Conservation (phyloP, 2,329 filamentous ascomycete species). For the Trichoderma harzianum region DNA sequence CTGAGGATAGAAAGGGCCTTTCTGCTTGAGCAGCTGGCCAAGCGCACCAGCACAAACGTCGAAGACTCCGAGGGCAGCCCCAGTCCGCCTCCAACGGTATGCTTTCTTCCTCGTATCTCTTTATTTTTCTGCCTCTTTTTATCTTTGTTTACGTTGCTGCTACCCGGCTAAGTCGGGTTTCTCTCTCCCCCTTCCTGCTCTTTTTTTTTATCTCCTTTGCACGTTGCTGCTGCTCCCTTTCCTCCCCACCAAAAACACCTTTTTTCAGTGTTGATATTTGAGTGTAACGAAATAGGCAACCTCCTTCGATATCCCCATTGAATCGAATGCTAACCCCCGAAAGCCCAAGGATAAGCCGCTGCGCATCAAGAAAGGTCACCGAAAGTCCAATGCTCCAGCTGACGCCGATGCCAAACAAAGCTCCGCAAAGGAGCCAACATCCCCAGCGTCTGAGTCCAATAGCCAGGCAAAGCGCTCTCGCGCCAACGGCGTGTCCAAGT, state of each 20-base stretch:
- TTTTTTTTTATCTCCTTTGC: background rate
- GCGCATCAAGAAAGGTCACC: conserved; percentile 68
- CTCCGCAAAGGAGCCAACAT: conserved; percentile 46
- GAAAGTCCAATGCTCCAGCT: conserved; percentile 53
- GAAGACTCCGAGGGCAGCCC: conserved; percentile 77
- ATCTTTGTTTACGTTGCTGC: background rate
- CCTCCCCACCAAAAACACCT: conserved; percentile 6
- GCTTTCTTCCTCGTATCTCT: conserved; percentile 24
- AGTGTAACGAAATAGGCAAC: conserved; percentile 32
- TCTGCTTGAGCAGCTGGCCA: conserved; percentile 67
- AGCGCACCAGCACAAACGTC: conserved; percentile 70
- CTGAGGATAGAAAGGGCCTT: conserved; percentile 82
- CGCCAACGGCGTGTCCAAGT: conserved; percentile 42
- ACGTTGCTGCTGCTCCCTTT: conserved; percentile 2
- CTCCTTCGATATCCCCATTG: conserved; percentile 32
- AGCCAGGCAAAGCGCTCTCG: conserved; percentile 31
- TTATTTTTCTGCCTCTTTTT: background rate
- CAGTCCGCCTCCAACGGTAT: conserved; percentile 74
- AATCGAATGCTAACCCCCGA: conserved; percentile 35
- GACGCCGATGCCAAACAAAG: conserved; percentile 42
- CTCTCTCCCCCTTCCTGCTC: background rate
- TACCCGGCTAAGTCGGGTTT: background rate
- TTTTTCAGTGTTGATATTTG: conserved; percentile 34
- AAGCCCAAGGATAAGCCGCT: conserved; percentile 77
- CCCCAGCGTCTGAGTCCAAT: conserved; percentile 49